phyloP scores from a whole-genome alignment of 306 rosid species.

The Glycine tomentella region DNA sequence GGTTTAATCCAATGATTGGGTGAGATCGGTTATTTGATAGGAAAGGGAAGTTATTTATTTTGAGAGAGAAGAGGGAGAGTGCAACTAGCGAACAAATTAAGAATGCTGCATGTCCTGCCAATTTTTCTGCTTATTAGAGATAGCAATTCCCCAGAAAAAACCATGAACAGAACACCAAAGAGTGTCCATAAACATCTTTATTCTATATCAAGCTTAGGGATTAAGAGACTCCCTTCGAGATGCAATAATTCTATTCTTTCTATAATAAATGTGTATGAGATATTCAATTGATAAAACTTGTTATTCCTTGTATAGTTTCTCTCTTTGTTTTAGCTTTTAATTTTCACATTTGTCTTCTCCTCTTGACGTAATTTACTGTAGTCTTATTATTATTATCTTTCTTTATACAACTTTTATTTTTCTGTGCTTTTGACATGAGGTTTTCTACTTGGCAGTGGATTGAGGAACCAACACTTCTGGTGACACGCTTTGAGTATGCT shows the following conservation, averaged over 20 bases:
- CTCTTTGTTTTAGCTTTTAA: no score
- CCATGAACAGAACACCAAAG: background rate
- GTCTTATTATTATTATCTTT: constrained; percentile 9
- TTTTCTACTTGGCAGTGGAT: constrained; percentile 81
- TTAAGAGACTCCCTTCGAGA: background rate
- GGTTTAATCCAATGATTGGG: constrained; percentile 15
- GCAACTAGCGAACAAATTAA: background rate
- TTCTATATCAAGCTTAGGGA: background rate
- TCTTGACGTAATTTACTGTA: no score
- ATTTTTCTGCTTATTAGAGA: constrained; percentile 2
- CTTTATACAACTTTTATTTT: constrained; percentile 17
- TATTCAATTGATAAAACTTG: constrained; percentile 23
- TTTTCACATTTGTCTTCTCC: no score
- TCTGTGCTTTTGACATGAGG: constrained; percentile 45
- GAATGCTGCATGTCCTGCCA: constrained; percentile 29
- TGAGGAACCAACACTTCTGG: constrained; percentile 91
- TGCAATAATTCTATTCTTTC: constrained; percentile 1
- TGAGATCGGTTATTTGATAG: constrained; percentile 26
- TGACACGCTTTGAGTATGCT: constrained; percentile 96
- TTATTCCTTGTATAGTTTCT: background rate
- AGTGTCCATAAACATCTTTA: constrained; percentile 8
- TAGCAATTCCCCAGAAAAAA: background rate
- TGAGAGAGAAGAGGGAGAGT: background rate
- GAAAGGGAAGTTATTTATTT: background rate
- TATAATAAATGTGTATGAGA: background rate